These are phyloP conservation scores for Coemansia biformis DNA, from an alignment of 192 early-diverging fungal genomes.

Conservation along the genomic window DNA sequence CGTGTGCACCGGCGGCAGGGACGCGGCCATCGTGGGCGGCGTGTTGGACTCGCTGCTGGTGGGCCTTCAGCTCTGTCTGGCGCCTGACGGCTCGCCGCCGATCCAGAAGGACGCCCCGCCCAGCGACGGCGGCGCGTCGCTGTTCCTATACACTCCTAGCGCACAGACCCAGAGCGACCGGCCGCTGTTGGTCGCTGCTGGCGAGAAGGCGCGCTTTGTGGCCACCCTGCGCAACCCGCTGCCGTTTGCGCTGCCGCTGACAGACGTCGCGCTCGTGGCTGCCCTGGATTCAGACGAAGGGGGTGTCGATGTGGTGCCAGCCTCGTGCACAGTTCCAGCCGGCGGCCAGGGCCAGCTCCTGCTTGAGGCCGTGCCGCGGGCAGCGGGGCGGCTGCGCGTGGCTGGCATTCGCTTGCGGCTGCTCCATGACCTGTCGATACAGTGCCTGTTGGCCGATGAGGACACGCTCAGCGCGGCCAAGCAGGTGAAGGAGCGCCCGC, in stretches of 20 bases:
- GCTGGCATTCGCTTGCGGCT: constrained; percentile 18
- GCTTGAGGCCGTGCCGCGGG: constrained; percentile 15
- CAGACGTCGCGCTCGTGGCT: constrained; percentile 11
- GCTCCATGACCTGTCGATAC: constrained; percentile 27
- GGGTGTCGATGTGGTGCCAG: background rate
- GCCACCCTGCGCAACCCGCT: constrained; percentile 44
- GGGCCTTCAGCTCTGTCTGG: constrained; percentile 22
- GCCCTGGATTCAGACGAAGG: background rate
- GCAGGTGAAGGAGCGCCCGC: constrained; percentile 13
- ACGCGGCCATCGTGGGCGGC: constrained; percentile 22
- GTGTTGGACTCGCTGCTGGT: constrained; percentile 26
- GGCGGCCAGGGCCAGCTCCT: constrained; percentile 19
- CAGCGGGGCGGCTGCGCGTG: constrained; percentile 18
- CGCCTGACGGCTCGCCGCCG: constrained; percentile 5
- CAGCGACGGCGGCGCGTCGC: constrained; percentile 1
- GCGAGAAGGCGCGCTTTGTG: constrained; percentile 27
- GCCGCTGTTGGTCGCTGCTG: constrained; percentile 19
- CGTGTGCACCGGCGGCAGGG: constrained; percentile 17
- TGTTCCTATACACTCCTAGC: constrained; percentile 50
- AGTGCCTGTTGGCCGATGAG: constrained; percentile 28
- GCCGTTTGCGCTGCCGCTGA: constrained; percentile 38
- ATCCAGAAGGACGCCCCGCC: constrained; percentile 1
- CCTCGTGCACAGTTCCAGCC: constrained; percentile 20
- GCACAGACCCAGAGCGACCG: constrained; percentile 19
- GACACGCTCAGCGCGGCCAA: constrained; percentile 10